phyloP scores from a whole-genome alignment of 2,329 filamentous ascomycete species.

The Colletotrichum coccodes region DNA sequence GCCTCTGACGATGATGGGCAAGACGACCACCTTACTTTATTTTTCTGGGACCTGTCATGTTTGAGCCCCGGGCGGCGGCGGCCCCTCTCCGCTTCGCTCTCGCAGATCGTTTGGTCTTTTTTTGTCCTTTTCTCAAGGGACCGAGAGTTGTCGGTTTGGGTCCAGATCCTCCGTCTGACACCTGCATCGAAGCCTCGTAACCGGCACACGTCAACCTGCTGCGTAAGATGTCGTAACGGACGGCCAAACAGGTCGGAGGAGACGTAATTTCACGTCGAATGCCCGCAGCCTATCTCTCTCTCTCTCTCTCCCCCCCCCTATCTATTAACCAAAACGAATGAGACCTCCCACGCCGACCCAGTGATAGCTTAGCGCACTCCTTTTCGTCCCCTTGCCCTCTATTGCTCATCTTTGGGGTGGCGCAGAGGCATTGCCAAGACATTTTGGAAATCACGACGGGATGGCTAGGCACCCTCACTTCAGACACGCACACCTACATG shows the following conservation, averaged over 20 bases:
- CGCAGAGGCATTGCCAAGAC: constrained; percentile 19
- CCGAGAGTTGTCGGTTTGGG: background rate
- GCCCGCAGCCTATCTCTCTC: background rate
- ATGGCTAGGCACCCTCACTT: background rate
- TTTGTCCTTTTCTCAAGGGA: background rate
- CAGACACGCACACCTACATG: background rate
- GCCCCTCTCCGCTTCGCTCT: background rate
- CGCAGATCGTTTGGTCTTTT: background rate
- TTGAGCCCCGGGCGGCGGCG: background rate
- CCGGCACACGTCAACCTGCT: constrained; percentile 6
- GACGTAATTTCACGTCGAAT: background rate
- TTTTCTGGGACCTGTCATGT: background rate
- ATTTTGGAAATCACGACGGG: constrained; percentile 12
- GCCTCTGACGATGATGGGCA: constrained; percentile 1
- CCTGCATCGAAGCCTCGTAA: constrained; percentile 8
- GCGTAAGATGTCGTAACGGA: background rate
- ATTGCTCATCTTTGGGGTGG: background rate
- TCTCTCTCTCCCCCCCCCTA: background rate
- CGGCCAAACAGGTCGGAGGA: background rate
- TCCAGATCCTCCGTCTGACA: background rate
- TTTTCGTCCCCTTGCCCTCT: background rate
- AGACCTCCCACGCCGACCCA: background rate
- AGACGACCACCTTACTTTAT: background rate
- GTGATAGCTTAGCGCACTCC: constrained; percentile 15
- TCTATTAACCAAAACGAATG: background rate